These are phyloP conservation scores for Cladosporium sp. DNA, from an alignment of 2,329 filamentous ascomycete species.

Conservation along the genomic window DNA sequence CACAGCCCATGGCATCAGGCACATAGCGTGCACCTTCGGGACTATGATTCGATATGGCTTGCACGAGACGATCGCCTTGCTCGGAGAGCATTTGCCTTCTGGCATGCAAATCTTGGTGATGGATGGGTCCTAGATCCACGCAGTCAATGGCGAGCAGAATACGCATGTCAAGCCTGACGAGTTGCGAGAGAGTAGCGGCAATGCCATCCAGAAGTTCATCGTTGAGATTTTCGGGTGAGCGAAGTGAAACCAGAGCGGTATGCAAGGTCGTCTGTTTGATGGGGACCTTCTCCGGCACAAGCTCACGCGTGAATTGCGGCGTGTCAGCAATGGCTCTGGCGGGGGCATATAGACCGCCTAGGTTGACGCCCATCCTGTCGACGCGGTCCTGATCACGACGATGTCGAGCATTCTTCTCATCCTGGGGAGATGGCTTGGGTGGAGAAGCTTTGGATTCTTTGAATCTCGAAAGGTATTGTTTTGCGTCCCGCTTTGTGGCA, in stretches of 20 bases:
- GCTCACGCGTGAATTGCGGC: constrained; percentile 56
- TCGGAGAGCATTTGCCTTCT: constrained; percentile 34
- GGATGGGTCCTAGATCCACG: constrained; percentile 29
- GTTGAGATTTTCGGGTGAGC: constrained; percentile 66
- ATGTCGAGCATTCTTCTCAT: constrained; percentile 17
- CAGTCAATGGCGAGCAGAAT: constrained; percentile 83
- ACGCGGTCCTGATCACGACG: constrained; percentile 24
- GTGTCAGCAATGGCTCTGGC: constrained; percentile 55
- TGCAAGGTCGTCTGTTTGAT: constrained; percentile 54
- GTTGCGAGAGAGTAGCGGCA: constrained; percentile 76
- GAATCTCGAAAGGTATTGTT: constrained; percentile 86
- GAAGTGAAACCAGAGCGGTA: constrained; percentile 81
- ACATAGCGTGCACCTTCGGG: constrained; percentile 66
- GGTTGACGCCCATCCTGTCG: constrained; percentile 52
- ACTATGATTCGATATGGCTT: constrained; percentile 67
- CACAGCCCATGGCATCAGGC: constrained; percentile 49
- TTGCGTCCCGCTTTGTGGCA: constrained; percentile 88
- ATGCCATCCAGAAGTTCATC: constrained; percentile 68
- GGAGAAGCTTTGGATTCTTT: constrained; percentile 42
- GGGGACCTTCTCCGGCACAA: constrained; percentile 30
- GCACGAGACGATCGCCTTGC: constrained; percentile 70
- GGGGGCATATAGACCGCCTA: constrained; percentile 58
- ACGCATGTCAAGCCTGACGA: constrained; percentile 74
- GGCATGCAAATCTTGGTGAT: constrained; percentile 9
- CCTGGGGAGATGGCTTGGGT: constrained; percentile 17